phyloP scores from a whole-genome alignment of 2,329 filamentous ascomycete species.

The Colletotrichum abscissum region DNA sequence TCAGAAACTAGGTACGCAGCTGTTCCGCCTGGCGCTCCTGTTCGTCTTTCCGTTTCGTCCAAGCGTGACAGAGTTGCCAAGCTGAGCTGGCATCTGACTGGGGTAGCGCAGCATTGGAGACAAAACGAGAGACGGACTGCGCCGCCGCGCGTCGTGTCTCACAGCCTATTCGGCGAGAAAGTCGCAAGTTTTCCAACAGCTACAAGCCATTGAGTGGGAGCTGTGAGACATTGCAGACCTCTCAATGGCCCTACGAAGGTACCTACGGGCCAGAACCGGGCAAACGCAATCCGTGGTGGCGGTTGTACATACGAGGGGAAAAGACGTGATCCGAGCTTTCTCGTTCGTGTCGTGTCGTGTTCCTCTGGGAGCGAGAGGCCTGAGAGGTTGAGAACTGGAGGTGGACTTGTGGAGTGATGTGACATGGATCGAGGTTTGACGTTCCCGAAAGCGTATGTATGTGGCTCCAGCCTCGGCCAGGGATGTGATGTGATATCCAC shows the following conservation, averaged over 20 bases:
- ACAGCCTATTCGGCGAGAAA: neutral
- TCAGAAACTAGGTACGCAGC: neutral
- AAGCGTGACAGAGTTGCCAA: neutral
- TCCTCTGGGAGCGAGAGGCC: neutral
- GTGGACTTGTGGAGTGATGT: neutral
- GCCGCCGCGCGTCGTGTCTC: conserved; percentile 35
- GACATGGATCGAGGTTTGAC: conserved; percentile 20
- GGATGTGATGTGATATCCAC: neutral
- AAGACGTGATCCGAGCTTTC: conserved; percentile 22
- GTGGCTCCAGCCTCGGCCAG: neutral
- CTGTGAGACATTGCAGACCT: conserved; percentile 15
- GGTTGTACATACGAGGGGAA: conserved; percentile 16
- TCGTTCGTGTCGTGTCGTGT: neutral
- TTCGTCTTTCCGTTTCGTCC: neutral
- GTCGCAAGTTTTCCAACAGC: neutral
- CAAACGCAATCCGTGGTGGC: conserved; percentile 24
- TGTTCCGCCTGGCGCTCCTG: neutral
- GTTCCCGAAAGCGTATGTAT: conserved; percentile 7
- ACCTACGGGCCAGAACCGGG: neutral
- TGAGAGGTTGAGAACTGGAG: neutral
- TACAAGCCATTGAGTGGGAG: neutral
- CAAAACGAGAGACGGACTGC: neutral
- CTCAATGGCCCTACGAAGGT: neutral
- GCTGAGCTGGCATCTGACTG: neutral
- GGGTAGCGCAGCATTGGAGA: neutral